Base-by-base conservation (phyloP, 73 alveolate species). In the Paramecium octaurelia region DNA sequence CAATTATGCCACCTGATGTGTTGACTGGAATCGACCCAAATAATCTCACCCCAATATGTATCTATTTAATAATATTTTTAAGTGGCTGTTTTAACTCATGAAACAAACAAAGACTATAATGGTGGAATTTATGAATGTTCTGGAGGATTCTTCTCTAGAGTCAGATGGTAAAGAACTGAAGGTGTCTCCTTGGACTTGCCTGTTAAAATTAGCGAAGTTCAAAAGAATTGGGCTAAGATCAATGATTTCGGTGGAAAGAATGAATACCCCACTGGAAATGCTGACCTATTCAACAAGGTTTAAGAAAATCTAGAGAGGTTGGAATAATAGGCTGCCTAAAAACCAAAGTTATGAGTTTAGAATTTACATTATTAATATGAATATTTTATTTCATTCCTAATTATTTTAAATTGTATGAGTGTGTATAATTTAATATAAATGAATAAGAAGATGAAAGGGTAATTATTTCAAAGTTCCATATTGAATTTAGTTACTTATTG, bases 121-220 rank as follows among this genome's bases (percentile, higher is more conserved):
- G 99, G 99, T 16, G 85, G 91, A 16, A 93, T 96, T 44, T 96
- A 86, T 93, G 97, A 96, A 71, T 95, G 95, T 46, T 97, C 96
- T 31, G 98, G 96, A 20, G 98, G 97, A 36, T 96, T 85, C 76
- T 77, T 96, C 24, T 85, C 96, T 36, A 96, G 89, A 86, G 85
- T 93, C 23, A 96, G 98, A 95, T 95, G 95, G 96, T 93, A 96
- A 48, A 95, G 98, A 89, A 54, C 97, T 24, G 92, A 88, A 57
- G 98, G 98, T 12, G 86, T 58, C 11, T 88, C 76, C 24, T 85
- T 89, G 64, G 88, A 64, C 31, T 64, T 50, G 35, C 86, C 68
- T 3, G 95, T 94, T 86, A 96, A 95, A 48, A 93, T 95, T 21
- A 97, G 95, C 36, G 95, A 96, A 42, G 87, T 96, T 18, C 35